phyloP scores from a whole-genome alignment of 2,329 filamentous ascomycete genomes.

The Cladosporium sp. region DNA sequence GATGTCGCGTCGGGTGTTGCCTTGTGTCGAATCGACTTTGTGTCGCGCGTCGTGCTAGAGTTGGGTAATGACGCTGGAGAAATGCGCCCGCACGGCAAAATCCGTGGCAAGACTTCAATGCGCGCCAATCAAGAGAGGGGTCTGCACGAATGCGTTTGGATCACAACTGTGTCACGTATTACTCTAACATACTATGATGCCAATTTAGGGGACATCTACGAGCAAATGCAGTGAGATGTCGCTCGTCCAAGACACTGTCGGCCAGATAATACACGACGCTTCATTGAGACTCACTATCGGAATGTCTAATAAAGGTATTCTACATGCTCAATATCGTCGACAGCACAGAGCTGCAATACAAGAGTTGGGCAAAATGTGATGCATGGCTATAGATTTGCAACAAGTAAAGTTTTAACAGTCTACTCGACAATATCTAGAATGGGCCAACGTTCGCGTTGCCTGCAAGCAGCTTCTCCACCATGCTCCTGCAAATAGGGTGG shows the following conservation, averaged over 20 bases:
- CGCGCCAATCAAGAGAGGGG: conserved; percentile 13
- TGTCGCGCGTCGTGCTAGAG: background rate
- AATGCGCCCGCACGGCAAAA: conserved; percentile 8
- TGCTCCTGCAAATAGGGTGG: conserved; percentile 83
- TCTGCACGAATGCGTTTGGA: background rate
- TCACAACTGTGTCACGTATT: background rate
- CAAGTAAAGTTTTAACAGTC: background rate
- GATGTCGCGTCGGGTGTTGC: background rate
- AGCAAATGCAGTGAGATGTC: background rate
- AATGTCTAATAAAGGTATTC: background rate
- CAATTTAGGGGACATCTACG: background rate
- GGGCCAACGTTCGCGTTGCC: conserved; percentile 5
- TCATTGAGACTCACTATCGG: background rate
- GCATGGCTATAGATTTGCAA: background rate
- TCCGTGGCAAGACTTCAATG: background rate
- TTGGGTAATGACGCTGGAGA: conserved; percentile 14
- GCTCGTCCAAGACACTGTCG: background rate
- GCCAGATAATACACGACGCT: background rate
- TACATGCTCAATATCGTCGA: background rate
- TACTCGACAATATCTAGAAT: background rate
- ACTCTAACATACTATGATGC: background rate
- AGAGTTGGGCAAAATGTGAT: background rate
- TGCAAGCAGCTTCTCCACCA: conserved; percentile 70
- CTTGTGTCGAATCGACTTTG: background rate
- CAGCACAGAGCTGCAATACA: background rate